Conservation (phyloP, 2,329 filamentous ascomycete species). For the Furcasterigmium furcatum region DNA sequence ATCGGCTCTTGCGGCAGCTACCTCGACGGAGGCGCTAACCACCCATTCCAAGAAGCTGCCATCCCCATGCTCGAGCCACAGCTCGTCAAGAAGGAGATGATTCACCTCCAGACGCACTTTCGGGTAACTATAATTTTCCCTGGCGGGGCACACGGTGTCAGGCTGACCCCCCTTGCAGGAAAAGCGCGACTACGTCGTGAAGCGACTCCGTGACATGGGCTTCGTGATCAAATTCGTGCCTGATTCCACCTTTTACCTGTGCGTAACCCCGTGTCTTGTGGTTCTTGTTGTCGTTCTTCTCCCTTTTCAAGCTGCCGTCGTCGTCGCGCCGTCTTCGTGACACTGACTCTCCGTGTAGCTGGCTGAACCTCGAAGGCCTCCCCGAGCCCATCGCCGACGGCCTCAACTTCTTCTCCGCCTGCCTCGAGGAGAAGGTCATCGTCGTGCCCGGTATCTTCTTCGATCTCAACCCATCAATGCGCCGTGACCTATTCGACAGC, state of each 20-base stretch:
- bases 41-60: conserved; percentile 92
- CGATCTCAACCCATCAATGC: conserved; percentile 85
- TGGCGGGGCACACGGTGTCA: too few species aligned
- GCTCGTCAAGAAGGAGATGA: conserved; percentile 82
- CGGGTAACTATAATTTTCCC: too few species aligned
- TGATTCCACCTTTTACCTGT: conserved; percentile 93
- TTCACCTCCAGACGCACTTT: conserved; percentile 86
- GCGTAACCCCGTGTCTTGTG: conserved; percentile 26
- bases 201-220: conserved; percentile 77
- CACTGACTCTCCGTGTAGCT: conserved; percentile 20
- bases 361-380: conserved; percentile 63
- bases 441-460: conserved; percentile 98
- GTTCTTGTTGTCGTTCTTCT: neutral
- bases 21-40: conserved; percentile 90
- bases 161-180: conserved; percentile 39
- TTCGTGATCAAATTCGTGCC: conserved; percentile 83
- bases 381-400: conserved; percentile 86
- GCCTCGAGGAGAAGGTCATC: conserved; percentile 90
- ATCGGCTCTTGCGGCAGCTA: conserved; percentile 92
- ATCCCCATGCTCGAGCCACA: conserved; percentile 87
- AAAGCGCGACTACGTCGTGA: conserved; percentile 89
- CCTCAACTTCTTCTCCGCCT: conserved; percentile 94
- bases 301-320: neutral
- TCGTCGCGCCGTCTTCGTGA: neutral
- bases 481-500: conserved; percentile 88